A percentile compares a stretch with the other conserved stretches of the same genome.
Conservation (phyloP, 176 grass and related monocot genomes). For the Calamus simplicifolius region DNA sequence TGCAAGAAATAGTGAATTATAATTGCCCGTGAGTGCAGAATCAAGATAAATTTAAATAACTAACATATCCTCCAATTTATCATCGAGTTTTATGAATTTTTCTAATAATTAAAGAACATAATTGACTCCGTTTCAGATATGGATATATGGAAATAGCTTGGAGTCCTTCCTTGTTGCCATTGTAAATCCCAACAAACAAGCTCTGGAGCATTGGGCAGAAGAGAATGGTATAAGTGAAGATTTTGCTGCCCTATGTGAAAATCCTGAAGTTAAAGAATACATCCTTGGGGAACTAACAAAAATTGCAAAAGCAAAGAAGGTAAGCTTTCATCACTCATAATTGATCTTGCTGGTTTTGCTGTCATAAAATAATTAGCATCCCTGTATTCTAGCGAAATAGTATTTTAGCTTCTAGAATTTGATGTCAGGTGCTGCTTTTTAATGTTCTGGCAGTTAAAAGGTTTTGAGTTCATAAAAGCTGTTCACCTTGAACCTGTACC, state of each 20-base stretch:
- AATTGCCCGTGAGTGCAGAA: no score
- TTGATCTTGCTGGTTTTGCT: background rate
- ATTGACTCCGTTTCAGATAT: conserved; percentile 46
- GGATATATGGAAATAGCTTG: conserved; percentile 93
- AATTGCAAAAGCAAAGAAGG: conserved; percentile 81
- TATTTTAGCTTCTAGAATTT: no score
- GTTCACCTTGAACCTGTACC: conserved; percentile 67
- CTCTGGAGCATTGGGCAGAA: conserved; percentile 56
- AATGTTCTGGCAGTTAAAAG: conserved; percentile 61
- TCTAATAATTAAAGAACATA: no score
- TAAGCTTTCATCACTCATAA: conserved; percentile 5
- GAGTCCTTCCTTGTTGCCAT: conserved; percentile 75
- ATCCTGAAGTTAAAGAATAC: conserved; percentile 55
- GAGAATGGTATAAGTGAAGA: conserved; percentile 37
- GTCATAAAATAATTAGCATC: no score
- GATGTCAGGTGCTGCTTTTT: no score
- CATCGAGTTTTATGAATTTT: no score
- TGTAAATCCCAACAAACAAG: conserved; percentile 72
- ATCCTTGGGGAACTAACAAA: conserved; percentile 54
- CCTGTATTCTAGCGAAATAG: no score
- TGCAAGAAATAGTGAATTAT: no score
- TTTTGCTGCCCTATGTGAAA: conserved; percentile 46
- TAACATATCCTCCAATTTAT: no score
- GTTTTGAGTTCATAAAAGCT: conserved; percentile 67
- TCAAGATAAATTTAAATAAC: no score